Evolutionary conservation across 2,329 filamentous ascomycete genomes (phyloP), one percentile per base, ranked within the genome.

Genomic region (Stylonectria norvegica): DNA sequence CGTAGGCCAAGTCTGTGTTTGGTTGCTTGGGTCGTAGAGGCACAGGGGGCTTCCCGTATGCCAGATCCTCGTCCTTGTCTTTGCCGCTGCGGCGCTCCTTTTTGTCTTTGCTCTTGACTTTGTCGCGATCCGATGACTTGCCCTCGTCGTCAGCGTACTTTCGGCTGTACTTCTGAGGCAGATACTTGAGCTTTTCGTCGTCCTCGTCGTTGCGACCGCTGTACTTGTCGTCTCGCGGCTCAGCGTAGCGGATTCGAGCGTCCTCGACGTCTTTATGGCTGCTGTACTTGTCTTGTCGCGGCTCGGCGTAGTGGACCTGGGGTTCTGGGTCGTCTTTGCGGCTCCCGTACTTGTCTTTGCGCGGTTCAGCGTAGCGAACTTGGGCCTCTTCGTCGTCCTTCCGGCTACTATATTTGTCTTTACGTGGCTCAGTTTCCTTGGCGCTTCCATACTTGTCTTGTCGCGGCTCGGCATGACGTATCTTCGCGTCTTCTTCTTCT

Each of bases 121-220:
- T n/a, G 18, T 63, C 60, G 22, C 55, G 49, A 20, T 61, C 51
- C 10, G 48, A 48, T 34, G 42, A 30, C n/a, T n/a, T n/a, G 8
- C 53, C 52, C n/a, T 51, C 55, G 17, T 43, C 40, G 25, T 48
- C 38, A 3, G 45, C 53, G 44, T 65, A 62, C 41, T 62, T 58
- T 37, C 63, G 61, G 51, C 64, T 65, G 48, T 76, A 75, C 51
- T 74, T 76, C 45, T 68, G 64, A 1, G 72, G 72, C 25, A 75
- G 57, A 48, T 65, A 72, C 40, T 68, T 66, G 33, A 74, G 55
- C 49, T 60, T 65, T 36, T 69, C 61, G 8, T 67, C 62, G 14
- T 60, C 59, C 30, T 53, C 44, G 35, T 42, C 50, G 25, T 45
- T 23, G 19, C 38, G 35, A 30, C 17, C 29, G 14, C 25, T 30